phyloP scores from a whole-genome alignment of 371 early-diverging fungal genomes.

The Dinochytrium kinnereticum region DNA sequence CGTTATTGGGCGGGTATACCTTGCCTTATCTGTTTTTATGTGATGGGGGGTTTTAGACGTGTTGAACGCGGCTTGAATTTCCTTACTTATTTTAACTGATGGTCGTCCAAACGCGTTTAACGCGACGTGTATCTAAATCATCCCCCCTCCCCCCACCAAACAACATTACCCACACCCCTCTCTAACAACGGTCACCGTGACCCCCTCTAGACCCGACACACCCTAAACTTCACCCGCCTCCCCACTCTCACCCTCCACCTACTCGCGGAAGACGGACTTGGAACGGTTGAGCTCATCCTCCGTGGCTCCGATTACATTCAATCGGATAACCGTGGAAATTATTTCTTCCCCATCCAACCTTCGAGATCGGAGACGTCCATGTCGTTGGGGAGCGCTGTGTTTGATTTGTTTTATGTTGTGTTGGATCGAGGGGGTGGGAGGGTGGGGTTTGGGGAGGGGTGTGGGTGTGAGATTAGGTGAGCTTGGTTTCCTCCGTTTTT shows the following conservation, averaged over 20 bases:
- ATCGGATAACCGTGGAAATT: constrained; percentile 12
- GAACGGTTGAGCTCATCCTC: constrained; percentile 16
- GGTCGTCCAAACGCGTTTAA: no score
- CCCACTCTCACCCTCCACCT: neutral
- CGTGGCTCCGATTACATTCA: constrained; percentile 26
- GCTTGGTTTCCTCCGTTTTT: neutral
- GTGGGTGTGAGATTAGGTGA: constrained; percentile 23
- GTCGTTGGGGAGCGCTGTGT: constrained; percentile 26
- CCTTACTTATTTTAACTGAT: no score
- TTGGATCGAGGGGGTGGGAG: constrained; percentile 21
- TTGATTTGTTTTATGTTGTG: constrained; percentile 30
- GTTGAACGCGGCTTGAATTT: no score
- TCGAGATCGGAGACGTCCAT: neutral
- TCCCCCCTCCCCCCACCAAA: neutral
- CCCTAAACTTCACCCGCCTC: constrained; percentile 19
- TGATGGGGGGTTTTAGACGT: no score
- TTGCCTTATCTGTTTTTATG: no score
- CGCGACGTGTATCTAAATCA: neutral
- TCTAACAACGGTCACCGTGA: neutral
- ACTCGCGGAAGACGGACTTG: neutral
- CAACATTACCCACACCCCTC: neutral
- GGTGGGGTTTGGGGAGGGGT: constrained; percentile 34
- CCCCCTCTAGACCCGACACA: neutral
- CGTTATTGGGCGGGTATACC: no score
- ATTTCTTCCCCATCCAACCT: constrained; percentile 23